Base-by-base conservation (phyloP, 345 rosid species). In the Turnera subulata region DNA sequence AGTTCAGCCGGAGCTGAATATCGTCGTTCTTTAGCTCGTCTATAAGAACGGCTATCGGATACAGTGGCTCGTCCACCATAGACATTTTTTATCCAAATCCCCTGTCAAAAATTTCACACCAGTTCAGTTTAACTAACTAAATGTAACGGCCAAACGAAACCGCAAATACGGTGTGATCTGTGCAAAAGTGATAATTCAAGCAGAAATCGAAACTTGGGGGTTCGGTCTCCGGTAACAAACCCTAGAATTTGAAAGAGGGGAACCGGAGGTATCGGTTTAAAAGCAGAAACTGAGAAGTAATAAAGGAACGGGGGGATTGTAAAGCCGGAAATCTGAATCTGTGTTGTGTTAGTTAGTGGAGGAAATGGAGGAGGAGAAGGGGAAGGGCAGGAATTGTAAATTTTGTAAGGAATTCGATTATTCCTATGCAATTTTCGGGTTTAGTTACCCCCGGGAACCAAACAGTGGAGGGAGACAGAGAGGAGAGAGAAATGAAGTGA, bases 11-110 rank as follows among this genome's bases (percentile, higher is more conserved):
- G 9, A 92, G 84, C 79, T 92, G 97, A 46, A 92, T 92, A 68
- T 92, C 97, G 58, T 92, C 98, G 61, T 92, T 89, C 75, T 92
- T 89, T 33, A 92, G 76, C 80, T 92, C 95, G 15, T 89, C 97
- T 65, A 89, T 92, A 44, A 92, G 83, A 50, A 92, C 74, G 2
- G 97, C 96, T 39, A 92, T 89, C 1, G 98, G 98, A 46, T 92
- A 89, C 11, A 92, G 67, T 1, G 95, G 97, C 71, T 84, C 97
- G 26, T 92, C 96, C 42, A 82, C 83, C 87, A 73, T 73, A 25
- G 97, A 68, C 98, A 89, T 86, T 54, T 44, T 50, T 4, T 42
- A 52, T 20, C 58, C 46, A 2, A 45, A 50, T 53, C 18, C 59
- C 58, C 47, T 48, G 24, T 58, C 19, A 37, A 33, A 22, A 33